A percentile compares a stretch with the other conserved stretches of the same genome.
Conservation (phyloP, 2,329 filamentous ascomycete species). For the Penicillium sp. region DNA sequence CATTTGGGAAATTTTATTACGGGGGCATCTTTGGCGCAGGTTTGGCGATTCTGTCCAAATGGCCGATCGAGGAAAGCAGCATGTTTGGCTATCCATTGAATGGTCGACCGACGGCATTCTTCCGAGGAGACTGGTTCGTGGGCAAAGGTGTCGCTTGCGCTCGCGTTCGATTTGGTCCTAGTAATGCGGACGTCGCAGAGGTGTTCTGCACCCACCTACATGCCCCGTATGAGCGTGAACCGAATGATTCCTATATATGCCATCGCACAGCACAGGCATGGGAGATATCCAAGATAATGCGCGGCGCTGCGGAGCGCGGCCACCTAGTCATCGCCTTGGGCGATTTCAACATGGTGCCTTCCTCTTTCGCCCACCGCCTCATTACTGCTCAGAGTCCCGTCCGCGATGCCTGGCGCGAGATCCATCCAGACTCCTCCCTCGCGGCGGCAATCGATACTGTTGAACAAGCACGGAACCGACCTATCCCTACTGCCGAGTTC, state of each 20-base stretch:
- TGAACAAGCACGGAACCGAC: slow-evolving; percentile 64
- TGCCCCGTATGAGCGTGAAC: slow-evolving; percentile 78
- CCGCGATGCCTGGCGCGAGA: slow-evolving; percentile 76
- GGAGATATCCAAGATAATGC: slow-evolving; percentile 88
- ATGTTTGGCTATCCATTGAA: slow-evolving; percentile 91
- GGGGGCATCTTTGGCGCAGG: slow-evolving; percentile 87
- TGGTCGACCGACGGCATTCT: slow-evolving; percentile 89
- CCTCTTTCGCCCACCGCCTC: slow-evolving; percentile 78
- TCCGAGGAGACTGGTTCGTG: slow-evolving; percentile 92
- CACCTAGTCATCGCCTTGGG: slow-evolving; percentile 83
- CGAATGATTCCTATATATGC: slow-evolving; percentile 80
- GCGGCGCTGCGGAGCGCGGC: slow-evolving; percentile 73
- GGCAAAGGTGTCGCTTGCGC: slow-evolving; percentile 91
- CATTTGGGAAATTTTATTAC: slow-evolving; percentile 90
- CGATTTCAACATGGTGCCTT: slow-evolving; percentile 95
- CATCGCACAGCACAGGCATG: slow-evolving; percentile 91
- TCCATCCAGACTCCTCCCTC: slow-evolving; percentile 80
- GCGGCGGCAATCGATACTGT: slow-evolving; percentile 67
- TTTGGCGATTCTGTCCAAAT: slow-evolving; percentile 82
- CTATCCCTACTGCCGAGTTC: slow-evolving; percentile 71
- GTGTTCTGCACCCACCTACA: slow-evolving; percentile 94
- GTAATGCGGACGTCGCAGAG: slow-evolving; percentile 67
- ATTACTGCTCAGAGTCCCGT: slow-evolving; percentile 76
- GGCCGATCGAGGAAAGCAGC: slow-evolving; percentile 85
- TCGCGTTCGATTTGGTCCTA: slow-evolving; percentile 68